Evolutionary conservation across 331 rosid species (phyloP).

Genomic region (Stylosanthes scabra): DNA sequence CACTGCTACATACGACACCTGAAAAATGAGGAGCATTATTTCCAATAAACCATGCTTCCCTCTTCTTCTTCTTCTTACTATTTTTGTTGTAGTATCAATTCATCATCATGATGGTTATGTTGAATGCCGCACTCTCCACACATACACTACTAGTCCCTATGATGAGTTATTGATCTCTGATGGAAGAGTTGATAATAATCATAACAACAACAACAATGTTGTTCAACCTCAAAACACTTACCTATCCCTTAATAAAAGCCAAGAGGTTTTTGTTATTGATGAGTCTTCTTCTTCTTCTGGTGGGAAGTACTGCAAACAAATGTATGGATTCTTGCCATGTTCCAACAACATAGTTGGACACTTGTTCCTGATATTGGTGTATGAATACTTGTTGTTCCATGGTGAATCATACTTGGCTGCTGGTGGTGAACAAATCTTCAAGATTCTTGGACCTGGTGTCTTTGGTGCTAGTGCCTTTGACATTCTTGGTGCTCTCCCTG

Average conservation of each 20-base stretch:
- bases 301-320: conserved; percentile 50
- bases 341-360: conserved; percentile 54
- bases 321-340: conserved; percentile 76
- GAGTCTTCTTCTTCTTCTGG: conserved; percentile 12
- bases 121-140: conserved; percentile 42
- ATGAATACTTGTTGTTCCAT: conserved; percentile 66
- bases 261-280: neutral
- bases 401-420: conserved; percentile 66
- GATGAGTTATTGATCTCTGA: conserved; percentile 37
- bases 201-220: neutral
- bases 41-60: conserved; percentile 19
- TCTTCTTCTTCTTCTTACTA: conserved; percentile 24
- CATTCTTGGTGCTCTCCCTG: conserved; percentile 74
- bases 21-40: conserved; percentile 34
- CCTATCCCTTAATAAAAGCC: conserved; percentile 22
- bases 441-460: conserved; percentile 73
- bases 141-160: neutral
- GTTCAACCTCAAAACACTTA: conserved; percentile 25
- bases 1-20: no score
- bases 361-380: conserved; percentile 58
- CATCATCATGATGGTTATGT: neutral
- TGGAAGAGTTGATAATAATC: conserved; percentile 44
- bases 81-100: neutral
- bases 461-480: conserved; percentile 72
- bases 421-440: conserved; percentile 65